These are phyloP conservation scores for Aspergillus versicolor DNA, from an alignment of 2,329 filamentous ascomycete genomes.

Conservation along the genomic window DNA sequence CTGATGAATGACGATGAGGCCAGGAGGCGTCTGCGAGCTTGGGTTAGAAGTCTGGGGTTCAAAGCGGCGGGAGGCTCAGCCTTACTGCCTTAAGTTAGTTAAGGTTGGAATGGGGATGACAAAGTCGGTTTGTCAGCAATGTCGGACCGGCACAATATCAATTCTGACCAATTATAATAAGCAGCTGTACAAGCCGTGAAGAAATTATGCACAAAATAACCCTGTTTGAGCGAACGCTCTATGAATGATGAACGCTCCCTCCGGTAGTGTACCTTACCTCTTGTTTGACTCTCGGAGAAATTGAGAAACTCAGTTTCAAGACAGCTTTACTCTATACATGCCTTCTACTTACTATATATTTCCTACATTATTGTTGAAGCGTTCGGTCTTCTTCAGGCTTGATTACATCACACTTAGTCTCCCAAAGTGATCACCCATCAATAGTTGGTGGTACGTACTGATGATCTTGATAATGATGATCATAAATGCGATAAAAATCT, in stretches of 20 bases:
- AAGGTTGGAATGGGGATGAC: no score
- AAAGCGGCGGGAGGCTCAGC: no score
- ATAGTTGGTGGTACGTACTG: not conserved
- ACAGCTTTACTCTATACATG: not conserved
- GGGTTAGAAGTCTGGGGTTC: not conserved
- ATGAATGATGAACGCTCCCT: not conserved
- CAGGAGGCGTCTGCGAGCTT: not conserved
- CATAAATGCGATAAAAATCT: not conserved
- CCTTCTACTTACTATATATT: not conserved
- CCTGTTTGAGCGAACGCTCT: not conserved
- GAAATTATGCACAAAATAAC: not conserved
- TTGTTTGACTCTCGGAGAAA: not conserved
- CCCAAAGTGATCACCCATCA: not conserved
- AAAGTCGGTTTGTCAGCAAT: not conserved
- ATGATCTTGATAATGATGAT: conserved; percentile 6
- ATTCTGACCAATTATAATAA: not conserved
- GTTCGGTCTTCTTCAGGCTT: not conserved
- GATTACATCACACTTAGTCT: conserved; percentile 8
- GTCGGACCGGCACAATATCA: not conserved
- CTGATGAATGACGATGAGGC: not conserved
- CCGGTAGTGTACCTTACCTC: not conserved
- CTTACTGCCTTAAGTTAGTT: no score
- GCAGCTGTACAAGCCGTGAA: not conserved
- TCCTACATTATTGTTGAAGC: not conserved
- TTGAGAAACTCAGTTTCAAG: not conserved